phyloP scores from a whole-genome alignment of 2,329 filamentous ascomycete genomes.

The Penicillium capsulatum region DNA sequence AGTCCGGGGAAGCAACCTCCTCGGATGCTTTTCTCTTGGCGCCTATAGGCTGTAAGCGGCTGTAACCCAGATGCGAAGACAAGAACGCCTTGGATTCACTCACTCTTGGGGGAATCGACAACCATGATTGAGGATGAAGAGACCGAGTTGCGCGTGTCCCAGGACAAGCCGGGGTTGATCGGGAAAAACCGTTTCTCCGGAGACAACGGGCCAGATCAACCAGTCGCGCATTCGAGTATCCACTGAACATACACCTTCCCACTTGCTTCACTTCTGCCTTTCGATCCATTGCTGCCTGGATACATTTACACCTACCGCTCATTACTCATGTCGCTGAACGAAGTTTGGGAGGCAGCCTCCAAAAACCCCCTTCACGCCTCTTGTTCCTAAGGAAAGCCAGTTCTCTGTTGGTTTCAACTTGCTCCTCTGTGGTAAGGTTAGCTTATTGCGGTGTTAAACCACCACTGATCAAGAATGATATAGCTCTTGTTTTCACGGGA shows the following conservation, averaged over 20 bases:
- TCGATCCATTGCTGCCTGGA: conserved; percentile 3
- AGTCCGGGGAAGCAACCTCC: conserved; percentile 43
- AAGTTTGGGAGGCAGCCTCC: conserved; percentile 91
- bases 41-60: conserved; percentile 21
- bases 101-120: conserved; percentile 33
- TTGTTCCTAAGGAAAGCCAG: conserved; percentile 76
- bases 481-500: conserved; percentile 65
- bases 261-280: neutral
- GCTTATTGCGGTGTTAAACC: conserved; percentile 3
- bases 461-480: conserved; percentile 13
- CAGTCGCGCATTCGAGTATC: conserved; percentile 3
- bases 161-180: conserved; percentile 10
- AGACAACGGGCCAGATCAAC: conserved; percentile 22
- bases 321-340: conserved; percentile 63
- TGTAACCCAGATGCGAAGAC: neutral
- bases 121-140: conserved; percentile 13
- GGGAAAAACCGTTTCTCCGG: conserved; percentile 12
- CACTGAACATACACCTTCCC: too few species aligned
- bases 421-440: conserved; percentile 58
- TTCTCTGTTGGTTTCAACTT: conserved; percentile 76
- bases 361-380: conserved; percentile 77
- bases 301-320: neutral
- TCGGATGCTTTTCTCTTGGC: conserved; percentile 51
- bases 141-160: conserved; percentile 2
- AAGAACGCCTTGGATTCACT: conserved; percentile 12